phyloP scores from a whole-genome alignment of 1,139 yeast species.

The Kodamaea fungicola region DNA sequence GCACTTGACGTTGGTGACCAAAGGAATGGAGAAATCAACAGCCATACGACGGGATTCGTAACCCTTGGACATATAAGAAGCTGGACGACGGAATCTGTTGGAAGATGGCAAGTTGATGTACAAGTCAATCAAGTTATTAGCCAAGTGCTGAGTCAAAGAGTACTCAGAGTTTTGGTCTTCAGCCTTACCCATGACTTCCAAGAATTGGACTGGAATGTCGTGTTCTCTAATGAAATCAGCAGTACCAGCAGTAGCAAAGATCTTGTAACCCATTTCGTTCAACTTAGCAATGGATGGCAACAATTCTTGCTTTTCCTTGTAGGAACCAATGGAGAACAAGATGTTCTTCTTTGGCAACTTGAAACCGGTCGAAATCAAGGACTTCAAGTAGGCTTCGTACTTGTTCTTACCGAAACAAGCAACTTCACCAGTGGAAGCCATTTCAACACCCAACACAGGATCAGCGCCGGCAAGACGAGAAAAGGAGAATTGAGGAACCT shows the following conservation, averaged over 20 bases:
- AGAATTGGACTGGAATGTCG: slow-evolving; percentile 87
- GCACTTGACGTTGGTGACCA: slow-evolving; percentile 95
- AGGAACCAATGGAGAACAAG: slow-evolving; percentile 93
- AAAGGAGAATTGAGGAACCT: slow-evolving; percentile 98
- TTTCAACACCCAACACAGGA: slow-evolving; percentile 97
- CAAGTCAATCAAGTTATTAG: slow-evolving; percentile 92
- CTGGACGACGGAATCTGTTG: slow-evolving; percentile 98
- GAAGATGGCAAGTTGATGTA: slow-evolving; percentile 96
- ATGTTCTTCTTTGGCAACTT: slow-evolving; percentile 93
- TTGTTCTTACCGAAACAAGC: slow-evolving; percentile 96
- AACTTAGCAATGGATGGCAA: slow-evolving; percentile 83
- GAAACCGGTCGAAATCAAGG: slow-evolving; percentile 93
- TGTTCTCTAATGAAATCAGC: slow-evolving; percentile 98
- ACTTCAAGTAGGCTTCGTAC: slow-evolving; percentile 95
- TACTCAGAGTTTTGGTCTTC: slow-evolving; percentile 88
- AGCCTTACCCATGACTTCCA: slow-evolving; percentile 76
- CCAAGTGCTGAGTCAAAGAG: slow-evolving; percentile 93
- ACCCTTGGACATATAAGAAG: slow-evolving; percentile 95
- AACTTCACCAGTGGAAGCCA: slow-evolving; percentile 99
- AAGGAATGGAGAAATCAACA: slow-evolving; percentile 95
- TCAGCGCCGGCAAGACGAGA: slow-evolving; percentile 98
- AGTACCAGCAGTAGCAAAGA: slow-evolving; percentile 98
- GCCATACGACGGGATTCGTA: slow-evolving; percentile 99
- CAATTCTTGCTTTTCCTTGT: slow-evolving; percentile 90
- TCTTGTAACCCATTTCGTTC: slow-evolving; percentile 78